Conservation (phyloP, 2,329 filamentous ascomycete genomes). For the Ceratocystis variospora region DNA sequence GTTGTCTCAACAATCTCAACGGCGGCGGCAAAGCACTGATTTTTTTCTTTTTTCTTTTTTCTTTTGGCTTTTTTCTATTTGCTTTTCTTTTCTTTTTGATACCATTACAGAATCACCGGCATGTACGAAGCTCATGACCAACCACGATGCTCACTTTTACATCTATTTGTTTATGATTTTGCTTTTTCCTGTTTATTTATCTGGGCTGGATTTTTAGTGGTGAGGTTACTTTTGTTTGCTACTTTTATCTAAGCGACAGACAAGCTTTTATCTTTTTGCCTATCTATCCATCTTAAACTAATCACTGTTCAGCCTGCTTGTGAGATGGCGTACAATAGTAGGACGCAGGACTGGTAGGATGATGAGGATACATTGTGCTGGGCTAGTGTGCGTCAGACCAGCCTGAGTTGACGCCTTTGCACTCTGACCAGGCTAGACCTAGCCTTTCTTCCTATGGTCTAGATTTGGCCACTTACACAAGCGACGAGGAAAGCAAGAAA, state of each 20-base stretch:
- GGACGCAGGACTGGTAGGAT: no score
- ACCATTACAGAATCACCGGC: conserved; percentile 9
- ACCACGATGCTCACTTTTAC: not conserved
- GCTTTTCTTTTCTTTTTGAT: conserved; percentile 12
- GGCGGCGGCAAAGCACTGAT: conserved; percentile 18
- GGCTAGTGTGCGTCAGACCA: no score
- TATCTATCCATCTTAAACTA: not conserved
- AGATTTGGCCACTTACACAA: no score
- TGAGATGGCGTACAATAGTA: no score
- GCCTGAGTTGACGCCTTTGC: no score
- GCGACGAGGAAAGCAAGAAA: no score
- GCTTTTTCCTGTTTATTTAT: not conserved
- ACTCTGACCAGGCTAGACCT: no score
- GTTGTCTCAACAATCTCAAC: conserved; percentile 1
- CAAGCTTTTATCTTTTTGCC: not conserved
- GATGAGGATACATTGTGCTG: no score
- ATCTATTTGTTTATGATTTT: not conserved
- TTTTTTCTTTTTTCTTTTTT: conserved; percentile 1
- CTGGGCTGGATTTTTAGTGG: not conserved
- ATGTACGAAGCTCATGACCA: conserved; percentile 13
- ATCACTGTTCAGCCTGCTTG: no score
- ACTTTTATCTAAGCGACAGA: not conserved
- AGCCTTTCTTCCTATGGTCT: no score
- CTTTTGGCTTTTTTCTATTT: conserved; percentile 12
- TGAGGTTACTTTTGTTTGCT: not conserved